A percentile compares a stretch with the other conserved stretches of the same genome.
These are phyloP conservation scores for Patellaria atrata DNA, from an alignment of 495 filamentous ascomycete genomes.

Conservation along the genomic window DNA sequence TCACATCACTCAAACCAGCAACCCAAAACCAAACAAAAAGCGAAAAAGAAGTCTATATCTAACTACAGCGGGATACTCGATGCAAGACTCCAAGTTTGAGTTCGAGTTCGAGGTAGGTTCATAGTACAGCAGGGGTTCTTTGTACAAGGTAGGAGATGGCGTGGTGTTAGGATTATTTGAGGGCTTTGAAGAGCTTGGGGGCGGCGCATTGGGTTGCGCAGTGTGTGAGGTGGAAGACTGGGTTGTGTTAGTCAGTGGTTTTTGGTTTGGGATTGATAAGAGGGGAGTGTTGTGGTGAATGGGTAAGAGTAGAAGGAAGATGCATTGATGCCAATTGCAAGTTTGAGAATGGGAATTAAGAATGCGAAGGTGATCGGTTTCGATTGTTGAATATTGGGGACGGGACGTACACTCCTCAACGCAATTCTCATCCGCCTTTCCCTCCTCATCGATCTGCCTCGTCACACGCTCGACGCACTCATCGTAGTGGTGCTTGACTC, in stretches of 20 bases:
- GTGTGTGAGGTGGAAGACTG: slow-evolving; percentile 97
- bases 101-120: too few relatives aligned
- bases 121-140: too few relatives aligned
- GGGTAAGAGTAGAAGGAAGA: neutral
- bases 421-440: slow-evolving; percentile 75
- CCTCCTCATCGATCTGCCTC: slow-evolving; percentile 48
- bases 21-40: too few relatives aligned
- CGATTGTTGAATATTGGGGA: neutral
- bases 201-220: slow-evolving; percentile 85
- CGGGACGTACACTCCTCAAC: slow-evolving; percentile 86
- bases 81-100: too few relatives aligned
- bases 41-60: too few relatives aligned
- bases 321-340: slow-evolving; percentile 4
- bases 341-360: neutral
- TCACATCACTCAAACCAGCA: too few relatives aligned
- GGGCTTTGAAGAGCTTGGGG: slow-evolving; percentile 79
- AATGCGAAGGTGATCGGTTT: neutral
- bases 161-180: too few relatives aligned
- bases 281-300: too few relatives aligned
- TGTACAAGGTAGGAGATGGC: too few relatives aligned
- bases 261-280: too few relatives aligned
- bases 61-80: too few relatives aligned
- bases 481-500: slow-evolving; percentile 92
- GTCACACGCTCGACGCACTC: slow-evolving; percentile 94
- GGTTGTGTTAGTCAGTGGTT: slow-evolving; percentile 5